Evolutionary conservation across 192 early-diverging fungal genomes (phyloP).

Genomic region (Physocladia obscura): DNA sequence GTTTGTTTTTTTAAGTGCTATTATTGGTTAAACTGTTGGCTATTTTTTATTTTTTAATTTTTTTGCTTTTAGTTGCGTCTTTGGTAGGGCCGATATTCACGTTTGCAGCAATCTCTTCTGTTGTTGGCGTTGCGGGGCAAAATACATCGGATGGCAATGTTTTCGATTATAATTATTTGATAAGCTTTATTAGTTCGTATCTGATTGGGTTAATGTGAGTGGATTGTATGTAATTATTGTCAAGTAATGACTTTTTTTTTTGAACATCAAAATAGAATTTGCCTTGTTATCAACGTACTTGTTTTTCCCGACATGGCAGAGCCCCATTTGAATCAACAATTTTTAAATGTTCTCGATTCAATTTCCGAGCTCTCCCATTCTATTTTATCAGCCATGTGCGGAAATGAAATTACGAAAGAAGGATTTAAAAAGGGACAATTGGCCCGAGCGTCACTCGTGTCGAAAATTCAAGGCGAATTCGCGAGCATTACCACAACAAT

Average conservation of each 20-base stretch:
- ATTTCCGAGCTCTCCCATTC: background rate
- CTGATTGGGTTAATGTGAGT: constrained; percentile 15
- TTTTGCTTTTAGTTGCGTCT: constrained; percentile 2
- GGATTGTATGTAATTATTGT: too few relatives aligned
- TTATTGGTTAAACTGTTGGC: background rate
- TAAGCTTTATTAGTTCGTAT: background rate
- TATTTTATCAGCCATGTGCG: background rate
- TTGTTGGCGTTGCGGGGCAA: background rate
- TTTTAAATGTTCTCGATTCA: background rate
- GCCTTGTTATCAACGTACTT: constrained; percentile 2
- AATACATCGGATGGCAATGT: background rate
- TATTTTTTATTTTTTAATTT: background rate
- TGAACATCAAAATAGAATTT: too few relatives aligned
- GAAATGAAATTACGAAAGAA: constrained; percentile 6
- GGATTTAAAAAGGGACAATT: background rate
- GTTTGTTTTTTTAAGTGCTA: background rate
- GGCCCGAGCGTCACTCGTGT: background rate
- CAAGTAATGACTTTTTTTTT: too few relatives aligned
- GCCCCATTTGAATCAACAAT: constrained; percentile 1
- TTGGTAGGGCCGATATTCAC: constrained; percentile 5
- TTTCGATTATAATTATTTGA: constrained; percentile 11
- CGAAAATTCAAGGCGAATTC: background rate
- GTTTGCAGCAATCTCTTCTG: constrained; percentile 2
- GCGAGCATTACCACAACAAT: constrained; percentile 14
- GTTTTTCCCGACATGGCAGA: constrained; percentile 26